phyloP scores from a whole-genome alignment of 495 filamentous ascomycete genomes.

The Amphirosellinia nigrospora region DNA sequence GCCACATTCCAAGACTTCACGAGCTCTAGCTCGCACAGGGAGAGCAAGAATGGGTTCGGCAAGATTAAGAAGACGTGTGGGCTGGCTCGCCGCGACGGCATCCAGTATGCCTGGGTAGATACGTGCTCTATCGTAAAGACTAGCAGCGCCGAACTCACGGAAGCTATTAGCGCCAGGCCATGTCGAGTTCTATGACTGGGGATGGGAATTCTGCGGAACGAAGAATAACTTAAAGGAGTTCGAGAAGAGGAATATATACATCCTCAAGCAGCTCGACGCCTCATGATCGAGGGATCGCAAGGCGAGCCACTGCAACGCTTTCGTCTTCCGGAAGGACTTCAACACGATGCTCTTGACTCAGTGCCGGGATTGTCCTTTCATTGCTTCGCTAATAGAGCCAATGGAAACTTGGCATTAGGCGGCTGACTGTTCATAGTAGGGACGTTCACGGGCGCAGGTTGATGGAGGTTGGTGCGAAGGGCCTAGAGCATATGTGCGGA shows the following conservation, averaged over 20 bases:
- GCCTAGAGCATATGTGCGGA: not conserved
- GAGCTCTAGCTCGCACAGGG: not conserved
- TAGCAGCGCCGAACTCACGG: constrained; percentile 35
- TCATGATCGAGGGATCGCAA: not conserved
- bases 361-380: not conserved
- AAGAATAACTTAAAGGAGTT: not conserved
- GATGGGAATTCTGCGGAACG: no score
- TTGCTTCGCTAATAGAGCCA: not conserved
- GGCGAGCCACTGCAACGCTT: not conserved
- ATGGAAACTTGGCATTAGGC: not conserved
- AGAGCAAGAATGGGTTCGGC: constrained; percentile 19
- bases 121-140: constrained; percentile 39
- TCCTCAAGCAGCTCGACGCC: constrained; percentile 5
- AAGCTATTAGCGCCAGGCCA: no score
- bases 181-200: no score
- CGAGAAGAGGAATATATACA: not conserved
- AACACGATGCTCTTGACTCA: not conserved
- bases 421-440: not conserved
- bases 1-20: constrained; percentile 29
- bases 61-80: constrained; percentile 23
- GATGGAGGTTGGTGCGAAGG: not conserved
- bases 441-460: not conserved
- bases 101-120: constrained; percentile 35
- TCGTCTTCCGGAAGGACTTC: constrained; percentile 10
- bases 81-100: constrained; percentile 18